Evolutionary conservation across 169 alveolate species (phyloP).

Genomic region (Plasmodium blacklocki): DNA sequence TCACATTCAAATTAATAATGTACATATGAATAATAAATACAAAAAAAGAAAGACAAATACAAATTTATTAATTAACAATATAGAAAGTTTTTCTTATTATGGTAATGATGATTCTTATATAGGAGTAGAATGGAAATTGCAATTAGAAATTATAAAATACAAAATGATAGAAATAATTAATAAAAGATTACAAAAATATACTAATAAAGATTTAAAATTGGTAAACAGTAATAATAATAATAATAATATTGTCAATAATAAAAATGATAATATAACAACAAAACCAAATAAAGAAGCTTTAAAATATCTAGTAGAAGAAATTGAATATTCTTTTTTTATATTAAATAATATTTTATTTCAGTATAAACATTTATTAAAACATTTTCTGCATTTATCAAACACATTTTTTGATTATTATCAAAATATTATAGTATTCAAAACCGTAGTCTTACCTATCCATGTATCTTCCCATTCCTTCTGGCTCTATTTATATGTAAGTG

Average conservation of each 20-base stretch:
- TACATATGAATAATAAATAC: background rate
- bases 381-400: slow-evolving; percentile 26
- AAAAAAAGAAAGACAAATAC: background rate
- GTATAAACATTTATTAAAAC: slow-evolving; percentile 26
- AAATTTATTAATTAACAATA: background rate
- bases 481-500: slow-evolving; percentile 39
- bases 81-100: slow-evolving; percentile 20
- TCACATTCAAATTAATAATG: background rate
- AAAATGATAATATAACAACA: background rate
- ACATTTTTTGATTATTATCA: slow-evolving; percentile 54
- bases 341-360: slow-evolving; percentile 19
- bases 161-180: slow-evolving; percentile 32
- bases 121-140: slow-evolving; percentile 54
- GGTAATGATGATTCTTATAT: background rate
- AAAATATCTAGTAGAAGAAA: slow-evolving; percentile 38
- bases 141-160: slow-evolving; percentile 34
- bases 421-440: slow-evolving; percentile 24
- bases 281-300: slow-evolving; percentile 58
- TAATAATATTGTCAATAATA: background rate
- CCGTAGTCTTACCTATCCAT: slow-evolving; percentile 17
- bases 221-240: background rate
- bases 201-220: background rate
- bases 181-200: slow-evolving; percentile 14
- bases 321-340: slow-evolving; percentile 16
- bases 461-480: slow-evolving; percentile 13